These are phyloP conservation scores for Trametes maxima DNA, from an alignment of 768 basidiomycete genomes.

Conservation along the genomic window DNA sequence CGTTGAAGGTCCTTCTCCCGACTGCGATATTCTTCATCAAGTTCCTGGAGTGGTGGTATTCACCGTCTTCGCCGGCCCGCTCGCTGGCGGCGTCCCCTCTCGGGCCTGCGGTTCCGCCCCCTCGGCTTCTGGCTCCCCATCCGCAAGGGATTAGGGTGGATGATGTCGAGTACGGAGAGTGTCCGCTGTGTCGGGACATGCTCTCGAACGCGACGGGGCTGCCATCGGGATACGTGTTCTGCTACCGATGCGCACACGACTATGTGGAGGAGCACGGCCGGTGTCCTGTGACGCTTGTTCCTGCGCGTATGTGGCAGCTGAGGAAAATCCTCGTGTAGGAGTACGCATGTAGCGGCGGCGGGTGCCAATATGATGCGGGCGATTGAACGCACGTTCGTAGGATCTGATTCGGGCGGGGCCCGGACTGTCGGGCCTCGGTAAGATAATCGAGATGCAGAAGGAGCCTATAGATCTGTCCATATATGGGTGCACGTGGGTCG, in stretches of 20 bases:
- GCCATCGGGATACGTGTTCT: conserved; percentile 93
- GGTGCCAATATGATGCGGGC: conserved; percentile 20
- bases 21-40: conserved; percentile 94
- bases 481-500: conserved; percentile 28
- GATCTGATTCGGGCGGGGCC: conserved; percentile 18
- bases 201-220: conserved; percentile 88
- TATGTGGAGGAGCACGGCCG: conserved; percentile 74
- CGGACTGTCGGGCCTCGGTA: conserved; percentile 4
- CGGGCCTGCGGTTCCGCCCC: conserved; percentile 77
- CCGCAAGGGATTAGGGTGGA: conserved; percentile 71
- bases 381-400: conserved; percentile 29
- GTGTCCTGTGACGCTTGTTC: conserved; percentile 88
- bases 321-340: conserved; percentile 78
- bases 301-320: conserved; percentile 76
- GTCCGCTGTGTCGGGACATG: conserved; percentile 73
- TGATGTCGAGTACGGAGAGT: conserved; percentile 70
- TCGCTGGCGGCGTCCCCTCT: conserved; percentile 62
- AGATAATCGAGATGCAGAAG: conserved; percentile 19
- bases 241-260: conserved; percentile 88
- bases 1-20: conserved; percentile 76
- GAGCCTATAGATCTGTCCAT: background rate
- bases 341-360: background rate
- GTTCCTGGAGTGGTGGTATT: conserved; percentile 99
- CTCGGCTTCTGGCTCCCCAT: conserved; percentile 73
- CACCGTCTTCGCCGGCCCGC: conserved; percentile 84